Percentiles rank a stretch among this genome's conserved stretches.
Evolutionary conservation across 1,284 basidiomycete species (phyloP).

Genomic region (Chiua sp.): DNA sequence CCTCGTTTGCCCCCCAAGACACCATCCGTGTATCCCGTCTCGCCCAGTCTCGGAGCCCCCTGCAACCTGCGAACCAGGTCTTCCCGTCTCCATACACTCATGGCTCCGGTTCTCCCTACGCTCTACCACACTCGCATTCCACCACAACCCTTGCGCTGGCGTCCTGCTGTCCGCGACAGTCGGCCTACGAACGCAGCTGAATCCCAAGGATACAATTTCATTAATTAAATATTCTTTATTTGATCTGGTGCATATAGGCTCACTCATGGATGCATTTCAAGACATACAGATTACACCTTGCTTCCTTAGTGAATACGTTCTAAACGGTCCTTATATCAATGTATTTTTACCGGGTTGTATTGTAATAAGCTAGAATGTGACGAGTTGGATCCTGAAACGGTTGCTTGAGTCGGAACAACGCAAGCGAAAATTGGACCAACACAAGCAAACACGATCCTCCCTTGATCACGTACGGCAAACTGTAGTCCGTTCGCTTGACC

Average conservation of each 20-base stretch:
- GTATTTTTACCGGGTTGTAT: slow-evolving; percentile 36
- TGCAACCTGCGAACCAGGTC: slow-evolving; percentile 34
- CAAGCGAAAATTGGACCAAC: slow-evolving; percentile 25
- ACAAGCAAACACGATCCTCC: slow-evolving; percentile 29
- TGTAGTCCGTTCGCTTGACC: not conserved
- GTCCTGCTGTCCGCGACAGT: slow-evolving; percentile 15
- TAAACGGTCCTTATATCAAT: slow-evolving; percentile 8
- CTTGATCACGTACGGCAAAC: not conserved
- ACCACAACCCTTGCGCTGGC: slow-evolving; percentile 17
- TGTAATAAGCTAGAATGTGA: slow-evolving; percentile 21
- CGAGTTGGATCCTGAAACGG: slow-evolving; percentile 2
- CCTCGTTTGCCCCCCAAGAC: slow-evolving; percentile 39
- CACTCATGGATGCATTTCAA: slow-evolving; percentile 20
- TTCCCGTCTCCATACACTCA: slow-evolving; percentile 12
- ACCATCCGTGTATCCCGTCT: slow-evolving; percentile 43
- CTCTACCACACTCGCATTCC: slow-evolving; percentile 6
- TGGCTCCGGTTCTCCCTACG: slow-evolving; percentile 7
- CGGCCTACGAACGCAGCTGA: slow-evolving; percentile 13
- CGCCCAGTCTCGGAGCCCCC: slow-evolving; percentile 23
- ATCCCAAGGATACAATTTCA: slow-evolving; percentile 6
- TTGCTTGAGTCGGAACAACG: not conserved
- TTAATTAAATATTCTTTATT: slow-evolving; percentile 26
- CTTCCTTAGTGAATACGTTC: not conserved
- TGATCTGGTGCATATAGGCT: slow-evolving; percentile 14
- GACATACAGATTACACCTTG: slow-evolving; percentile 15